Evolutionary conservation across 176 grass and related monocot genomes (phyloP).

Genomic region (Aegilops speltoides): DNA sequence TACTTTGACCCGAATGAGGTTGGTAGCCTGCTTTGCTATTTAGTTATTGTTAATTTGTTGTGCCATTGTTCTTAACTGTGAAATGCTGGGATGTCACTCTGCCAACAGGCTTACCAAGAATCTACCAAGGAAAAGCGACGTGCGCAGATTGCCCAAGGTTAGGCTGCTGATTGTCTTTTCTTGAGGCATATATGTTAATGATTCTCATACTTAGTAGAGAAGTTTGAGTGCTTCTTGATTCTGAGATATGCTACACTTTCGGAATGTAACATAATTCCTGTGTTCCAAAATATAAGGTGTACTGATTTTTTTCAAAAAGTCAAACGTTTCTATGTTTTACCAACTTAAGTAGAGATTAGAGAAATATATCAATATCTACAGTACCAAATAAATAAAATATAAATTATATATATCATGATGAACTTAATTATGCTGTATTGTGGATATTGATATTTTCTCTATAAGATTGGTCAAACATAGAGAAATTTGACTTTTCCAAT

Average conservation of each 20-base stretch:
- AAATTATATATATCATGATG: not conserved
- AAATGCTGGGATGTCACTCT: slow-evolving; percentile 23
- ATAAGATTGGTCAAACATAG: not conserved
- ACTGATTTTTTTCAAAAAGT: not conserved
- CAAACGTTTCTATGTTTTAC: not conserved
- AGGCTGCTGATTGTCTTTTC: slow-evolving; percentile 30
- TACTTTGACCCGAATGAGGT: slow-evolving; percentile 98
- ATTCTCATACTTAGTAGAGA: not conserved
- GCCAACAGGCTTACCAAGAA: slow-evolving; percentile 83
- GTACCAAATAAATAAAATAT: not conserved
- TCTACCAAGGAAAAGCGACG: slow-evolving; percentile 97
- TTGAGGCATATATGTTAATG: not conserved
- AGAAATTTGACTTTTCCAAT: not conserved
- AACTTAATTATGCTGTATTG: not conserved
- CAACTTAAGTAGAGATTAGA: not conserved
- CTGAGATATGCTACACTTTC: slow-evolving; percentile 1
- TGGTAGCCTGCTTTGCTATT: not conserved
- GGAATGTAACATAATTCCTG: not conserved
- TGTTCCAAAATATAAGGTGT: not conserved
- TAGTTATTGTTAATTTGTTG: slow-evolving; percentile 5
- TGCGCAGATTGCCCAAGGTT: slow-evolving; percentile 89
- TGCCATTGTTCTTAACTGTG: slow-evolving; percentile 8
- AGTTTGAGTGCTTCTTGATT: not conserved
- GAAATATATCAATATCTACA: not conserved
- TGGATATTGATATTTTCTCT: not conserved